Evolutionary conservation across 2,329 filamentous ascomycete genomes (phyloP).

Genomic region (Chrysosphaeria jannelii): DNA sequence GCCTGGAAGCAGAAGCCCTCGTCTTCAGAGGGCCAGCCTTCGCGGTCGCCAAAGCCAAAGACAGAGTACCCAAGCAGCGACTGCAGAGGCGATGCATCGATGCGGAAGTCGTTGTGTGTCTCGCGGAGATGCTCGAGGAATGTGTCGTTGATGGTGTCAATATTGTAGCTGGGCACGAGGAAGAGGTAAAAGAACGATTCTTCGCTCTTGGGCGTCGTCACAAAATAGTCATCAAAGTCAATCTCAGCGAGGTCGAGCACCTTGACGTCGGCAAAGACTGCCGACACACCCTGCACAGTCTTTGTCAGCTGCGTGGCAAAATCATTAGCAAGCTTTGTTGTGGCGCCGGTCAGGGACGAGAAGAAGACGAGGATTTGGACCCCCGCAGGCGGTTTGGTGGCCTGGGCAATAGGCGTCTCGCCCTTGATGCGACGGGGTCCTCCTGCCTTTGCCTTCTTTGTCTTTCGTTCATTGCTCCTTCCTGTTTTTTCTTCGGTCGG

Average conservation of each 20-base stretch:
- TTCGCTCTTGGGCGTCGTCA: conserved; percentile 31
- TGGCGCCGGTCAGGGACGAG: conserved; percentile 63
- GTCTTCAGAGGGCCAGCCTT: conserved; percentile 73
- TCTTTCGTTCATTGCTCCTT: neutral
- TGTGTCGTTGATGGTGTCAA: conserved; percentile 68
- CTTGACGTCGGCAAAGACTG: conserved; percentile 22
- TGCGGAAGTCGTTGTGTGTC: conserved; percentile 87
- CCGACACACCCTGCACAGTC: conserved; percentile 11
- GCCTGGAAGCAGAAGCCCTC: conserved; percentile 88
- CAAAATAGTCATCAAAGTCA: conserved; percentile 83
- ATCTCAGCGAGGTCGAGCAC: conserved; percentile 55
- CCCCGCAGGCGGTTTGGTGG: conserved; percentile 6
- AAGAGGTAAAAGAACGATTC: conserved; percentile 46
- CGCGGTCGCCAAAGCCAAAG: conserved; percentile 74
- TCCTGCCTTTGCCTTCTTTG: conserved; percentile 1
- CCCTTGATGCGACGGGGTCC: conserved; percentile 18
- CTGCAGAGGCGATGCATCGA: conserved; percentile 63
- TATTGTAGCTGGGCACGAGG: conserved; percentile 75
- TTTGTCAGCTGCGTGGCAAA: conserved; percentile 25
- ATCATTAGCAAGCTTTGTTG: conserved; percentile 37
- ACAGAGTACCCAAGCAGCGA: conserved; percentile 62
- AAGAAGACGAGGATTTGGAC: conserved; percentile 63
- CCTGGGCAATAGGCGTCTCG: conserved; percentile 8
- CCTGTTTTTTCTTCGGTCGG: neutral
- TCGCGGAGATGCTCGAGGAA: conserved; percentile 71